phyloP scores from a whole-genome alignment of 1,139 yeast genomes.

The Keqinozyma sinolaborantium region DNA sequence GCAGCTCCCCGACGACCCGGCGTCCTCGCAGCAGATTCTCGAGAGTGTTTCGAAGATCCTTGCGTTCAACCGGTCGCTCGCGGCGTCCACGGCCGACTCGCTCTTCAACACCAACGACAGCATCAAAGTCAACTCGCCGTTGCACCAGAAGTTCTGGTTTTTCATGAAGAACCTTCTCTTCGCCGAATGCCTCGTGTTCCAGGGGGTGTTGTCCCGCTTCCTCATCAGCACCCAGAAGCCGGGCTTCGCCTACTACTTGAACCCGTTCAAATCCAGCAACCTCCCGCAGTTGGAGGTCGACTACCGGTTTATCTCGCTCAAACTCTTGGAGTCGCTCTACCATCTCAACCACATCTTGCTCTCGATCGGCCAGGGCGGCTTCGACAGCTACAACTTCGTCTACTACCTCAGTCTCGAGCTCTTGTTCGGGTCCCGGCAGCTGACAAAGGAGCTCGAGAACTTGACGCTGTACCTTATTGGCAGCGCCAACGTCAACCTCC shows the following conservation, averaged over 20 bases:
- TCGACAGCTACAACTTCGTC: conserved; percentile 67
- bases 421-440: conserved; percentile 26
- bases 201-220: conserved; percentile 50
- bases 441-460: conserved; percentile 27
- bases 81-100: conserved; percentile 20
- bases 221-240: conserved; percentile 7
- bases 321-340: conserved; percentile 46
- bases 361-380: conserved; percentile 67
- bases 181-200: conserved; percentile 50
- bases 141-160: conserved; percentile 29
- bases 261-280: conserved; percentile 7
- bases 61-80: conserved; percentile 24
- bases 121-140: conserved; percentile 8
- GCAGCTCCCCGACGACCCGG: conserved; percentile 14
- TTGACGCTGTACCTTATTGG: conserved; percentile 40
- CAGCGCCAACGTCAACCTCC: conserved; percentile 34
- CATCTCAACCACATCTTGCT: conserved; percentile 53
- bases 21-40: conserved; percentile 18
- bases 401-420: conserved; percentile 49
- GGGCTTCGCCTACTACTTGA: conserved; percentile 7
- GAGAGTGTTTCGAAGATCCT: conserved; percentile 18
- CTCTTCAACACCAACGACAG: conserved; percentile 17
- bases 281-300: conserved; percentile 18
- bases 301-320: conserved; percentile 28
- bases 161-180: conserved; percentile 45